Conservation (phyloP, 2,329 filamentous ascomycete genomes). For the Aspergillus pseudonomiae region DNA sequence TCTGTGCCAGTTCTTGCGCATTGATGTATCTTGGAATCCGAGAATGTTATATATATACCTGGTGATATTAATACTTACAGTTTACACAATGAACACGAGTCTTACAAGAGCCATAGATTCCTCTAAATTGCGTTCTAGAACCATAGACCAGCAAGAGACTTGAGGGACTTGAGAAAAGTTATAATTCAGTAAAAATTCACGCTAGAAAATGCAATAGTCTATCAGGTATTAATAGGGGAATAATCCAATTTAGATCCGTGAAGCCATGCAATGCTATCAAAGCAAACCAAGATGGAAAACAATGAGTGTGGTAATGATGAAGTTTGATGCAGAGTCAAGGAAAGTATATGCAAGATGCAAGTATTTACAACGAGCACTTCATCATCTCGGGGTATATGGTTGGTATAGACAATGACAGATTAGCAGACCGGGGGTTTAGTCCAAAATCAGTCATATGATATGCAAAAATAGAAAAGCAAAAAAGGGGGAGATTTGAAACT, state of each 20-base stretch:
- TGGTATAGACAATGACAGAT: slow-evolving; percentile 2
- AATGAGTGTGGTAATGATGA: background rate
- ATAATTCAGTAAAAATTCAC: background rate
- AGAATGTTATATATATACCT: background rate
- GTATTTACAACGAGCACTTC: slow-evolving; percentile 6
- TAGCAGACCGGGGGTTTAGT: background rate
- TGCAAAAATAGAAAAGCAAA: background rate
- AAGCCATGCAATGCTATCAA: background rate
- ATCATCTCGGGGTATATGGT: slow-evolving; percentile 1
- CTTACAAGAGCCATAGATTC: background rate
- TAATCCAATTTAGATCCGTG: background rate
- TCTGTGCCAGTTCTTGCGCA: slow-evolving; percentile 15
- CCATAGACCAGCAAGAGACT: background rate
- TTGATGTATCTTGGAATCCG: background rate
- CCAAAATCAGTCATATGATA: background rate
- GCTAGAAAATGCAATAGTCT: background rate
- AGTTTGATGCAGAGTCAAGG: background rate
- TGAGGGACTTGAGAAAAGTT: background rate
- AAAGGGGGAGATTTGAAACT: background rate
- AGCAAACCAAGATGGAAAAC: background rate
- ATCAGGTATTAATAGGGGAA: background rate
- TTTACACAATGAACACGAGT: background rate
- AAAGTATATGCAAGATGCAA: background rate
- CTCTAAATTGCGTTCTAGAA: background rate
- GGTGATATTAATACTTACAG: background rate